Evolutionary conservation across 108 stramenopile genomes (phyloP).

Genomic region (Nannochloropsis gaditana): DNA sequence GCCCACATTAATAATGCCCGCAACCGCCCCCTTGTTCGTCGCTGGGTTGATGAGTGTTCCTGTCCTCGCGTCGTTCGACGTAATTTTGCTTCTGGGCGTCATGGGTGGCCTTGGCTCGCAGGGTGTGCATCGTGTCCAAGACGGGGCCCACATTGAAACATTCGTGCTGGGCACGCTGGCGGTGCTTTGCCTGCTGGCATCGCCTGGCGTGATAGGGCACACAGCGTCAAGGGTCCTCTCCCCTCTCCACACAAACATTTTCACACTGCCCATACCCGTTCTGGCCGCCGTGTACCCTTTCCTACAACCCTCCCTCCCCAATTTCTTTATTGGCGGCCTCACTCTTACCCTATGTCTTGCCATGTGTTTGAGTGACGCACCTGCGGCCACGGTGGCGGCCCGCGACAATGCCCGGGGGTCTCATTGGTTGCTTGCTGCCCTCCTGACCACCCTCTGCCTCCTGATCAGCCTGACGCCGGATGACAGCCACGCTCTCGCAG

Average conservation of each 20-base stretch:
- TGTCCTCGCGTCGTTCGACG: not conserved
- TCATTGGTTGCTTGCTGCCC: not conserved
- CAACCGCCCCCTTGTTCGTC: not conserved
- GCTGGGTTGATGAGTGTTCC: not conserved
- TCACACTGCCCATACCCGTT: not conserved
- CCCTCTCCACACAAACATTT: not conserved
- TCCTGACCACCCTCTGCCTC: not conserved
- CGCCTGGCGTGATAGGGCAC: not conserved
- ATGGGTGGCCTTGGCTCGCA: not conserved
- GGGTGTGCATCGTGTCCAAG: not conserved
- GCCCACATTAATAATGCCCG: slow-evolving; percentile 2
- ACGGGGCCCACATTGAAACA: not conserved
- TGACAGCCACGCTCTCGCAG: not conserved
- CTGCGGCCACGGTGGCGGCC: not conserved
- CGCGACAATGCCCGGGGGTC: not conserved
- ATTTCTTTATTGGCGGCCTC: not conserved
- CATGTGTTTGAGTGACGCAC: not conserved
- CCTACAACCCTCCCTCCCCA: not conserved
- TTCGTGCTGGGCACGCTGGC: not conserved
- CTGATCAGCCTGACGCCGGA: not conserved
- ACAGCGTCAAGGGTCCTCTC: not conserved
- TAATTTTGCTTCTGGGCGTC: not conserved
- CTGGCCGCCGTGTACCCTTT: not conserved
- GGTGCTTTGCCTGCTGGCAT: not conserved
- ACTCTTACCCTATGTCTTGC: not conserved